Evolutionary conservation across 495 filamentous ascomycete species (phyloP).

Genomic region (Chlorociboria aeruginascens): DNA sequence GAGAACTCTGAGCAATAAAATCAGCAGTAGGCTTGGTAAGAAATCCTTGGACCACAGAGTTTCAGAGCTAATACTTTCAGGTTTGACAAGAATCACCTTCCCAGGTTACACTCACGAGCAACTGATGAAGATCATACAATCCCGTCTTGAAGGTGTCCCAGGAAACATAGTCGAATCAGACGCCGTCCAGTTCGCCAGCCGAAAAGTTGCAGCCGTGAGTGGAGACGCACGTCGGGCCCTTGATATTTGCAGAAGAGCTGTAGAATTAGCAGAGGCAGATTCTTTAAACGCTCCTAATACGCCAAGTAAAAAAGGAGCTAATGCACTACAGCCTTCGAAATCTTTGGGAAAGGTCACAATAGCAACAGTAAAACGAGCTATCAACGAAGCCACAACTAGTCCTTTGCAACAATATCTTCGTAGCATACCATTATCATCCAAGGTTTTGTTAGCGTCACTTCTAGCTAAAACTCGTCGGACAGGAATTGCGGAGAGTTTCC

Average conservation of each 20-base stretch:
- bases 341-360: constrained; percentile 63
- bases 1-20: constrained; percentile 94
- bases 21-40: constrained; percentile 71
- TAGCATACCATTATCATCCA: constrained; percentile 64
- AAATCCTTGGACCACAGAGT: neutral
- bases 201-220: constrained; percentile 93
- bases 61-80: constrained; percentile 12
- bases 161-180: constrained; percentile 87
- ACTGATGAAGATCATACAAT: constrained; percentile 94
- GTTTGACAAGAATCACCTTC: constrained; percentile 86
- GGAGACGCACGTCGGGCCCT: constrained; percentile 88
- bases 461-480: constrained; percentile 67
- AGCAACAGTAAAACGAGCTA: constrained; percentile 82
- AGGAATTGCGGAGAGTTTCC: constrained; percentile 73
- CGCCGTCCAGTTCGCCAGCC: constrained; percentile 88
- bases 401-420: constrained; percentile 83
- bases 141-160: constrained; percentile 72
- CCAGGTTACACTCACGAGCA: constrained; percentile 95
- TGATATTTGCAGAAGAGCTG: constrained; percentile 90
- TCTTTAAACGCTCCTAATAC: constrained; percentile 19
- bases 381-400: constrained; percentile 86
- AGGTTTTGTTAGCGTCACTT: constrained; percentile 75
- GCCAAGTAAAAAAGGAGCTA: constrained; percentile 14
- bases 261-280: constrained; percentile 85
- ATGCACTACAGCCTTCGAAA: neutral